phyloP scores from a whole-genome alignment of 768 basidiomycete genomes.

The Lactarius indigo region DNA sequence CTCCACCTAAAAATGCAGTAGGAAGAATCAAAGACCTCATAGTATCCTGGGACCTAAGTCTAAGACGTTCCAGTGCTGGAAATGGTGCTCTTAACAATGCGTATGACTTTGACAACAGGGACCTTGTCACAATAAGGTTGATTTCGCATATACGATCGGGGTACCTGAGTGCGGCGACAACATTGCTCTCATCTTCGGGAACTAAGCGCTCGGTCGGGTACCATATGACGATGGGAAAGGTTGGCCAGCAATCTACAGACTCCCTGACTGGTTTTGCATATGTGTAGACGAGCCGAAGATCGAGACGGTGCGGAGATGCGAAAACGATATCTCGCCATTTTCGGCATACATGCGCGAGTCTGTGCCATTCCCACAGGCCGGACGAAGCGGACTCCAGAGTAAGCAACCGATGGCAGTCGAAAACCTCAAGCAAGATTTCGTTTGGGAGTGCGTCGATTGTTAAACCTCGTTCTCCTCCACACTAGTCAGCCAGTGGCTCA shows the following conservation, averaged over 20 bases:
- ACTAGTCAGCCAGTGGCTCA: neutral
- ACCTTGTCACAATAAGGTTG: neutral
- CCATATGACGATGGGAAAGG: neutral
- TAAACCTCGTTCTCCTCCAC: neutral
- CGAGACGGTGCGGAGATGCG: slow-evolving; percentile 2
- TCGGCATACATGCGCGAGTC: slow-evolving; percentile 11
- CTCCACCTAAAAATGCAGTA: neutral
- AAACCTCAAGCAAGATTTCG: slow-evolving; percentile 12
- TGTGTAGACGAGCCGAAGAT: slow-evolving; percentile 6
- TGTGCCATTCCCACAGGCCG: slow-evolving; percentile 12
- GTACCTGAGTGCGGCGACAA: slow-evolving; percentile 8
- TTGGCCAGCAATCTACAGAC: neutral
- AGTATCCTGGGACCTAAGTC: neutral
- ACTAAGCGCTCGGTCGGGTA: neutral
- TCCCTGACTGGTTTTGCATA: neutral
- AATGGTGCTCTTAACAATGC: neutral
- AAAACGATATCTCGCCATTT: slow-evolving; percentile 8
- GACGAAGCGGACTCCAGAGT: neutral
- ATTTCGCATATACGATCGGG: neutral
- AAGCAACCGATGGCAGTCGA: neutral
- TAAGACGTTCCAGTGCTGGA: neutral
- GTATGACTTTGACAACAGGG: neutral
- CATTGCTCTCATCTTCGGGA: neutral
- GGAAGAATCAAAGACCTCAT: neutral
- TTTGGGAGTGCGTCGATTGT: slow-evolving; percentile 3